A percentile compares a stretch with the other conserved stretches of the same genome.
Evolutionary conservation across 495 filamentous ascomycete genomes (phyloP).

Genomic region (Friedmanniomyces endolithicus): DNA sequence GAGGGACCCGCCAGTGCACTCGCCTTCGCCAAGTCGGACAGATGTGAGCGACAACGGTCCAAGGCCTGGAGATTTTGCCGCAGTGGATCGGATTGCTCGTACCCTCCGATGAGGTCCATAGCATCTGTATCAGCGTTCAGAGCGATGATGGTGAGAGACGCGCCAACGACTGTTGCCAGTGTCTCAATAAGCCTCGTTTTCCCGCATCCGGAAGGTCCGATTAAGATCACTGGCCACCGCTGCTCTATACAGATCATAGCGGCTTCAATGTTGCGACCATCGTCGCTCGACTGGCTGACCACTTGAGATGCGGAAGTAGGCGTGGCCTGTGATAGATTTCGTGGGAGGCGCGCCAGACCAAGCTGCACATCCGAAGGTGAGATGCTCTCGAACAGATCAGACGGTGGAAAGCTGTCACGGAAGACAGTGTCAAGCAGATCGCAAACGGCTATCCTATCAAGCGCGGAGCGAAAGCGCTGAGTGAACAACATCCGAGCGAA

Average conservation of each 20-base stretch:
- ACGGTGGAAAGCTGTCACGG: constrained; percentile 27
- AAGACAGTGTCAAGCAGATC: constrained; percentile 51
- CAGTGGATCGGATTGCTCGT: constrained; percentile 79
- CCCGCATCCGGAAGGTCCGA: constrained; percentile 72
- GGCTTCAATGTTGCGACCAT: constrained; percentile 63
- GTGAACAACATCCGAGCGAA: constrained; percentile 72
- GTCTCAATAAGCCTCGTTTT: constrained; percentile 70
- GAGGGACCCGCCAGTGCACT: neutral
- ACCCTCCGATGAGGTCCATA: constrained; percentile 92
- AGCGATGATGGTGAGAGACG: constrained; percentile 60
- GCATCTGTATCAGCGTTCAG: constrained; percentile 90
- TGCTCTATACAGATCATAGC: constrained; percentile 76
- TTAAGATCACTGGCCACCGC: constrained; percentile 76
- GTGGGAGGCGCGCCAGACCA: constrained; percentile 56
- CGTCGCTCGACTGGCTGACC: constrained; percentile 10
- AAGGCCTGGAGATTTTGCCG: constrained; percentile 34
- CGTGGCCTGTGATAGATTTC: constrained; percentile 32
- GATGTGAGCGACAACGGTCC: neutral
- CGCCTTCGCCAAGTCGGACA: neutral
- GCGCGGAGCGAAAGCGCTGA: constrained; percentile 68
- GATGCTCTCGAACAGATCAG: constrained; percentile 50
- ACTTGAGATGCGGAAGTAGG: neutral
- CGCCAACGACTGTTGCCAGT: constrained; percentile 64
- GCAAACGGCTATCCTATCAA: constrained; percentile 51
- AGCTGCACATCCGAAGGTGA: constrained; percentile 61